These are phyloP conservation scores for Tetraselmis chui DNA, from an alignment of 139 green algal genomes.

Conservation along the genomic window DNA sequence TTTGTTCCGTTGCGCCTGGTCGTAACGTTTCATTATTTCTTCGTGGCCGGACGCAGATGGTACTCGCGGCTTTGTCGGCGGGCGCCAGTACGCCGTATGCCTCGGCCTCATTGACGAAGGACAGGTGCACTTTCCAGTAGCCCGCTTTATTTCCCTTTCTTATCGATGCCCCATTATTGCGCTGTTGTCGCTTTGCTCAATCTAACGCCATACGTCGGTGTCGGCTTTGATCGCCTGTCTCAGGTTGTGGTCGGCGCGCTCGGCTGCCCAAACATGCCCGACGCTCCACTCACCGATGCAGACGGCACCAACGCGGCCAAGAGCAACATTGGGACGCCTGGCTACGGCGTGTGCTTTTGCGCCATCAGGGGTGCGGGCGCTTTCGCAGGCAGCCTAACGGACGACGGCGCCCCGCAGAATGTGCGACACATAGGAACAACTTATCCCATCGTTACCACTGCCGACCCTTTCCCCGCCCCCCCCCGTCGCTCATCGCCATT, in stretches of 20 bases:
- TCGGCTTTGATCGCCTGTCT: too few relatives aligned
- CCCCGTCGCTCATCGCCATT: too few relatives aligned
- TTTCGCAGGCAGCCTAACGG: slow-evolving; percentile 43
- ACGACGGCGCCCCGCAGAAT: not conserved
- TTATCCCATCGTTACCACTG: too few relatives aligned
- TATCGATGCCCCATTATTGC: too few relatives aligned
- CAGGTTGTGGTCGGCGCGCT: slow-evolving; percentile 80
- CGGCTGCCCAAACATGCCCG: slow-evolving; percentile 92
- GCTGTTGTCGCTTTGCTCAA: too few relatives aligned
- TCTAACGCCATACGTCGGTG: too few relatives aligned
- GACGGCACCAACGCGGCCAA: slow-evolving; percentile 31
- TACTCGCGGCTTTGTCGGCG: slow-evolving; percentile 88
- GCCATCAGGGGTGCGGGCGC: slow-evolving; percentile 52
- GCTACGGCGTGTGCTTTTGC: slow-evolving; percentile 40
- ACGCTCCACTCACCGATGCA: slow-evolving; percentile 36
- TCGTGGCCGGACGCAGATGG: slow-evolving; percentile 48
- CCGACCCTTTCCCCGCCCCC: not conserved
- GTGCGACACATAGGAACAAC: too few relatives aligned
- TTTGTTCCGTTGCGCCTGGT: too few relatives aligned
- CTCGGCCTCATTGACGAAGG: slow-evolving; percentile 80
- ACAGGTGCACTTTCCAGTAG: slow-evolving; percentile 25
- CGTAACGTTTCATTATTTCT: too few relatives aligned
- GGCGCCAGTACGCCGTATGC: slow-evolving; percentile 90
- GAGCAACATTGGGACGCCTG: not conserved
- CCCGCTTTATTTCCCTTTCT: too few relatives aligned